Conservation (phyloP, 257 asterid species). For the Jaltomata sinuosa region DNA sequence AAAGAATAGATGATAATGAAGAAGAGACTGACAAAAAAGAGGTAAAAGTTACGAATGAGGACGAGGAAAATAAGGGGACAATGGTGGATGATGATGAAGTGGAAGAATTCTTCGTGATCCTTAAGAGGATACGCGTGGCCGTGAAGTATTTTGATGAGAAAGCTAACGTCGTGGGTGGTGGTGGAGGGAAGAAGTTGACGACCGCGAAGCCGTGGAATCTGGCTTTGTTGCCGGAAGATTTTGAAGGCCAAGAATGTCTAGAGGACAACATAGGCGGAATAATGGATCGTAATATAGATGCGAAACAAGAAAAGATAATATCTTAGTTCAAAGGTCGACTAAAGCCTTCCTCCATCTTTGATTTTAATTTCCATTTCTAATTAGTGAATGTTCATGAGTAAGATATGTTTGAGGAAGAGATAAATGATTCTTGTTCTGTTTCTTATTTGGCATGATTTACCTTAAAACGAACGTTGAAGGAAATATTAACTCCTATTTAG, state of each 20-base stretch:
- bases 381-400: not conserved
- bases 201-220: not conserved
- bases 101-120: not conserved
- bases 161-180: not conserved
- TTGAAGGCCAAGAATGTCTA: not conserved
- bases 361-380: not conserved
- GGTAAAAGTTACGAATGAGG: not conserved
- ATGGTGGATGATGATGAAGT: not conserved
- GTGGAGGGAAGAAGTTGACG: not conserved
- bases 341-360: not conserved
- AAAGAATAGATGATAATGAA: not conserved
- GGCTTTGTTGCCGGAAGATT: not conserved
- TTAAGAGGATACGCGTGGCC: not conserved
- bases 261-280: not conserved
- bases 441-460: not conserved
- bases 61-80: not conserved
- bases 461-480: not conserved
- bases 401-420: not conserved
- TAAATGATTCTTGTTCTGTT: not conserved
- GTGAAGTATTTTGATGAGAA: not conserved
- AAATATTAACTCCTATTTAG: no score
- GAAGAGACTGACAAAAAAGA: not conserved
- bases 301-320: not conserved
- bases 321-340: not conserved
- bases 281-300: not conserved